phyloP scores from a whole-genome alignment of 2,329 filamentous ascomycete genomes.

The Periconia sp. region DNA sequence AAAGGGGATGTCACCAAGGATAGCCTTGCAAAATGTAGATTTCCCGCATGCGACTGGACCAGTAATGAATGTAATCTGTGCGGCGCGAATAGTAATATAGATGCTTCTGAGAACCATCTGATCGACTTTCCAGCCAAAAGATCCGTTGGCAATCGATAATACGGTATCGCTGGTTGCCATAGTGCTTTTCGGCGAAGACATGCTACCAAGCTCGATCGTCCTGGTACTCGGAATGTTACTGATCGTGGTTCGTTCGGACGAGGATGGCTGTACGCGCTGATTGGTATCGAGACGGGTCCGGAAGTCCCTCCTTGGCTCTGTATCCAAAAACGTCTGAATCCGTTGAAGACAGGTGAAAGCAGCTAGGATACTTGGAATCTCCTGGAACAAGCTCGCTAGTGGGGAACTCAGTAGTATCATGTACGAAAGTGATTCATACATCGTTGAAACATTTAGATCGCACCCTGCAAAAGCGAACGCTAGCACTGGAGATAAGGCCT shows the following conservation, averaged over 20 bases:
- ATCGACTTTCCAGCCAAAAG: constrained; percentile 32
- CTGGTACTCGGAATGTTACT: too few relatives aligned
- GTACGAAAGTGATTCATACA: constrained; percentile 18
- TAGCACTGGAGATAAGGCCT: constrained; percentile 10
- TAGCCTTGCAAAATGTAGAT: constrained; percentile 39
- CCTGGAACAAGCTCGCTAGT: constrained; percentile 14
- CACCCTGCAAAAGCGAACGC: constrained; percentile 12
- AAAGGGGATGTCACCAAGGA: constrained; percentile 43
- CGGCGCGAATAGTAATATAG: constrained; percentile 15
- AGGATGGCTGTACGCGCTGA: too few relatives aligned
- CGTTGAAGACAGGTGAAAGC: constrained; percentile 18
- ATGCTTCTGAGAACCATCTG: constrained; percentile 23
- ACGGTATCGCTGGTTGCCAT: too few relatives aligned
- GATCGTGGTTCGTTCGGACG: too few relatives aligned
- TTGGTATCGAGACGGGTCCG: too few relatives aligned
- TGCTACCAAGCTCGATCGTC: too few relatives aligned
- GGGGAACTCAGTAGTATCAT: constrained; percentile 14
- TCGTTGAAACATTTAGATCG: constrained; percentile 9
- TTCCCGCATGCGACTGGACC: constrained; percentile 41
- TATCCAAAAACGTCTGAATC: constrained; percentile 17
- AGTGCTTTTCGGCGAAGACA: too few relatives aligned
- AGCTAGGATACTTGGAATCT: constrained; percentile 14
- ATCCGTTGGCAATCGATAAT: constrained; percentile 23
- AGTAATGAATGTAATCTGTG: constrained; percentile 31
- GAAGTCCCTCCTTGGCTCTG: too few relatives aligned